Evolutionary conservation across 306 rosid genomes (phyloP).

Genomic region (Cicer pinnatifidum): DNA sequence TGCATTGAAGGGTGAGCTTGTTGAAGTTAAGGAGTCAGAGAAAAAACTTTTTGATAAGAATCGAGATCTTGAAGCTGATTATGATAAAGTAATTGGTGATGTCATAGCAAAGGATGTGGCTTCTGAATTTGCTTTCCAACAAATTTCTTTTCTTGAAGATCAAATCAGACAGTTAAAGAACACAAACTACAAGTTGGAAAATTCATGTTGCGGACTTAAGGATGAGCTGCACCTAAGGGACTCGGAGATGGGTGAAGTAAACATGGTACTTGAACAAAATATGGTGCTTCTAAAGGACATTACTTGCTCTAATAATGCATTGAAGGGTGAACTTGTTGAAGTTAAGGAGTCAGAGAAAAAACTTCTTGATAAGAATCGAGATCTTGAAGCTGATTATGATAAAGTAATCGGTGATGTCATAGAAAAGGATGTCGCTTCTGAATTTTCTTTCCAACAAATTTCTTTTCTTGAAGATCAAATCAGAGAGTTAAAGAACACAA

Average conservation of each 20-base stretch:
- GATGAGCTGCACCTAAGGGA: slow-evolving; percentile 53
- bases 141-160: slow-evolving; percentile 55
- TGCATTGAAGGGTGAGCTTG: slow-evolving; percentile 58
- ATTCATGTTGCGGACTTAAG: slow-evolving; percentile 49
- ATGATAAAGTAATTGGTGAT: slow-evolving; percentile 48
- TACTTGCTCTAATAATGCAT: slow-evolving; percentile 51
- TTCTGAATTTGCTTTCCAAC: slow-evolving; percentile 49
- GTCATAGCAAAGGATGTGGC: slow-evolving; percentile 54
- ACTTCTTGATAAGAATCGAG: slow-evolving; percentile 53
- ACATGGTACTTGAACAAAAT: slow-evolving; percentile 56
- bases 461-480: slow-evolving; percentile 56
- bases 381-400: slow-evolving; percentile 60
- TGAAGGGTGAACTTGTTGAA: slow-evolving; percentile 58
- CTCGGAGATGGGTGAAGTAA: slow-evolving; percentile 56
- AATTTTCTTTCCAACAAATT: slow-evolving; percentile 50
- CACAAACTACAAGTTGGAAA: slow-evolving; percentile 46
- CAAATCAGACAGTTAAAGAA: slow-evolving; percentile 52
- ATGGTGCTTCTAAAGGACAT: slow-evolving; percentile 54
- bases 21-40: slow-evolving; percentile 51
- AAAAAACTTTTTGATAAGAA: slow-evolving; percentile 52
- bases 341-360: slow-evolving; percentile 49
- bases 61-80: slow-evolving; percentile 59
- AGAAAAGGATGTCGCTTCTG: slow-evolving; percentile 55
- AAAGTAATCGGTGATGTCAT: slow-evolving; percentile 47
- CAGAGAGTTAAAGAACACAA: slow-evolving; percentile 48